Percentiles rank a stretch among this genome's conserved stretches.
Conservation (phyloP, 495 filamentous ascomycete species). For the Podospora pseudocomata region DNA sequence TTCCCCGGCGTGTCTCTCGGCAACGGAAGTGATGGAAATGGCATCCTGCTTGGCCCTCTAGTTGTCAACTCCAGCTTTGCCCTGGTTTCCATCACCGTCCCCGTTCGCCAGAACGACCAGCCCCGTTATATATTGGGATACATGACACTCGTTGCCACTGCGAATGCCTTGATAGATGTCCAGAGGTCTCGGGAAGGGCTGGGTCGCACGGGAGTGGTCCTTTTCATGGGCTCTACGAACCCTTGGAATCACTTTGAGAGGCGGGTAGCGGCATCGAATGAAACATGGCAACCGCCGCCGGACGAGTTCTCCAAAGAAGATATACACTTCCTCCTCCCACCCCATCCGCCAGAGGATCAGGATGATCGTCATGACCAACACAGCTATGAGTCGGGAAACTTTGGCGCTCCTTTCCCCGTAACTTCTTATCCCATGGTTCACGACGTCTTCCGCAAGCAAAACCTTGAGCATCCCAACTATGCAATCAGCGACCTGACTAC, state of each 20-base stretch:
- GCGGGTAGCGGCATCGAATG: conserved; percentile 33
- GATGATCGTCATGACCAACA: conserved; percentile 47
- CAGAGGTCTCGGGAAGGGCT: conserved; percentile 62
- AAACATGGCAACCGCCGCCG: conserved; percentile 29
- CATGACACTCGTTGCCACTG: conserved; percentile 68
- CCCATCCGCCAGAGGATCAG: conserved; percentile 33
- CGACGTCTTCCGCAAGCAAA: conserved; percentile 48
- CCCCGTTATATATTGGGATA: conserved; percentile 63
- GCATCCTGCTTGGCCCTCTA: conserved; percentile 66
- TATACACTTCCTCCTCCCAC: conserved; percentile 48
- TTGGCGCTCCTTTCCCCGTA: conserved; percentile 54
- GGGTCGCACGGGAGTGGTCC: conserved; percentile 59
- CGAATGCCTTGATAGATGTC: conserved; percentile 54
- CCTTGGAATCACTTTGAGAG: conserved; percentile 60
- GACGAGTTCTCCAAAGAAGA: conserved; percentile 37
- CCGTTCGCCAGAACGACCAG: conserved; percentile 62
- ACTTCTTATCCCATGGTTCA: conserved; percentile 54
- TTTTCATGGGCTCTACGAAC: conserved; percentile 63
- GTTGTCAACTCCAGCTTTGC: conserved; percentile 63
- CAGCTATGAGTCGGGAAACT: conserved; percentile 38
- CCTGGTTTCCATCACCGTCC: conserved; percentile 76
- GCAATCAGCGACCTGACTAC: conserved; percentile 63
- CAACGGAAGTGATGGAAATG: conserved; percentile 39
- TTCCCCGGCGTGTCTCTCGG: conserved; percentile 54
- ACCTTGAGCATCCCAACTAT: conserved; percentile 47